phyloP scores from a whole-genome alignment of 2,329 filamentous ascomycete species.

The Boeremia lycopersici region DNA sequence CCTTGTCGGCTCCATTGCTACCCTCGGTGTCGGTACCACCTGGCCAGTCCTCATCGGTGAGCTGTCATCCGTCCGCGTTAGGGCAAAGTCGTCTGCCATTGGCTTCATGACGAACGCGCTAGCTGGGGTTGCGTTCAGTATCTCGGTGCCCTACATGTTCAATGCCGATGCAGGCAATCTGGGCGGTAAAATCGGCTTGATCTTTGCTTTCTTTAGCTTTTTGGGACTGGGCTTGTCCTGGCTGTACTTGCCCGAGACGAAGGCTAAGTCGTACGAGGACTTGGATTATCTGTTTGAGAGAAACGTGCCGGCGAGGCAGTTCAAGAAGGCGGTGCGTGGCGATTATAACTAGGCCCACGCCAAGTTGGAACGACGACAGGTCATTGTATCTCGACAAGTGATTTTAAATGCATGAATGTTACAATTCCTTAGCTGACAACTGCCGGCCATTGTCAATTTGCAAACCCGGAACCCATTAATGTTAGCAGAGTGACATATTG shows the following conservation, averaged over 20 bases:
- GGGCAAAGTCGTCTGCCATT: constrained; percentile 75
- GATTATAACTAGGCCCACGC: not conserved
- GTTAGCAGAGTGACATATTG: not conserved
- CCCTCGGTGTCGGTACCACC: not conserved
- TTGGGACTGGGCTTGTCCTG: not conserved
- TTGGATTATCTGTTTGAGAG: constrained; percentile 7
- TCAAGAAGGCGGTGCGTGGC: constrained; percentile 1
- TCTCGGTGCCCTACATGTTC: constrained; percentile 13
- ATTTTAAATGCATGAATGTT: too few species aligned
- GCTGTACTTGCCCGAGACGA: constrained; percentile 2
- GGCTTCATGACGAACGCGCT: constrained; percentile 73
- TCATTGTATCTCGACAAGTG: too few species aligned
- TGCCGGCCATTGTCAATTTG: too few species aligned
- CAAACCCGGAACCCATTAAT: not conserved
- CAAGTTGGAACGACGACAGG: too few species aligned
- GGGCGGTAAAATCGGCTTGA: not conserved
- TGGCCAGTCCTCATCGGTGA: not conserved
- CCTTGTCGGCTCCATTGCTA: not conserved
- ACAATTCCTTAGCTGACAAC: too few species aligned
- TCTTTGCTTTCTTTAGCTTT: not conserved
- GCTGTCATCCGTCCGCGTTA: constrained; percentile 75
- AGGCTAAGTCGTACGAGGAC: constrained; percentile 3
- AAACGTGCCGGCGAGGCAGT: not conserved
- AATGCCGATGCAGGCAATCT: constrained; percentile 3
- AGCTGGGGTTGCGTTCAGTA: constrained; percentile 6